Conservation (phyloP, 1,139 yeast genomes). For the Pichia terricola region DNA sequence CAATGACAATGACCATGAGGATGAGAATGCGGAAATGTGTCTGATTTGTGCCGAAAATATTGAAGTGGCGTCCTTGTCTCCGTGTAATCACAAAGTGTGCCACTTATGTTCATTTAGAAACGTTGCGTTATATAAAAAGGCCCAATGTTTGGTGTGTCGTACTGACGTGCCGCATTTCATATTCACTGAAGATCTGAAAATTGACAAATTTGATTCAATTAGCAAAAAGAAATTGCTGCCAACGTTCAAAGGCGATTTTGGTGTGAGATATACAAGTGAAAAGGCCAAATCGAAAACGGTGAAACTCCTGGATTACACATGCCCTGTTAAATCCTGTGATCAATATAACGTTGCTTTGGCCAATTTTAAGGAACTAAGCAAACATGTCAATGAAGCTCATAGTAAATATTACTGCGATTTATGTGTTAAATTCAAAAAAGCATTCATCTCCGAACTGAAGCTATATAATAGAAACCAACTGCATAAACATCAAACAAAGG, state of each 20-base stretch:
- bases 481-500: constrained; percentile 59
- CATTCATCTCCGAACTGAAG: constrained; percentile 63
- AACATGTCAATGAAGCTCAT: constrained; percentile 58
- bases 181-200: constrained; percentile 40
- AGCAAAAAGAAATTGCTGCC: constrained; percentile 6
- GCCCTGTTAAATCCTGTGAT: constrained; percentile 34
- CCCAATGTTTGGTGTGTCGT: constrained; percentile 74
- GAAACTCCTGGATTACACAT: constrained; percentile 44
- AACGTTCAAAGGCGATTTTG: constrained; percentile 34
- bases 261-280: constrained; percentile 42
- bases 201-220: constrained; percentile 20
- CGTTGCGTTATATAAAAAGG: constrained; percentile 68
- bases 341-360: constrained; percentile 9
- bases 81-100: constrained; percentile 82
- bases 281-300: constrained; percentile 36
- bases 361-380: constrained; percentile 48
- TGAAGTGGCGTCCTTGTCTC: constrained; percentile 54
- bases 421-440: constrained; percentile 67
- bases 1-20: constrained; percentile 23
- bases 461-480: constrained; percentile 55
- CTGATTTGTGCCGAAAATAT: constrained; percentile 77
- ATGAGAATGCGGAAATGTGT: constrained; percentile 37
- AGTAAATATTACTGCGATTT: constrained; percentile 59
- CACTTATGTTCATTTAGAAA: constrained; percentile 77
- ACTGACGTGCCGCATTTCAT: constrained; percentile 53